Base-by-base conservation (phyloP, 1,284 basidiomycete genomes). In the Pyrrhoderma lamaoense region DNA sequence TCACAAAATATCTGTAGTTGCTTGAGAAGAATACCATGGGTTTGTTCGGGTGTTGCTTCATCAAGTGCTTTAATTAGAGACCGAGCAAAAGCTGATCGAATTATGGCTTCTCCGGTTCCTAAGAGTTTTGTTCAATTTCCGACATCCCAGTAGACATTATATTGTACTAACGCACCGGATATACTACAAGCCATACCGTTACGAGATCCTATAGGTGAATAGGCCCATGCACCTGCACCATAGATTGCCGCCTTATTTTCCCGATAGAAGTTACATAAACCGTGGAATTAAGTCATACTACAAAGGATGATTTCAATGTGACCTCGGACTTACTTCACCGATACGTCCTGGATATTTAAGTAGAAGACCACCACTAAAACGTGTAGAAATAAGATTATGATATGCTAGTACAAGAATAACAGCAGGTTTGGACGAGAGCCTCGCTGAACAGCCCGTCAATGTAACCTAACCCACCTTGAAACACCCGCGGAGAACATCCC, bases 301-400 rank as follows among this genome's bases (percentile, higher is more conserved):
- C 14, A 47, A 58, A n/a, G 56, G 61, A n/a, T n/a, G n/a, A n/a
- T 43, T 54, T 13, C 81, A 76, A 23, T n/a, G 84, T 80, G 57
- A 75, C 83, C 4, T 75, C 60, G 0, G 2, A 64, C 67, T 59
- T 56, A 82, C 82, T 67, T 89, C 85, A 23, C 86, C 86, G 3
- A 88, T 64, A 39, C 86, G 70, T 14, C 86, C 86, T 2, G 83
- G 69, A 46, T 71, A 65, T 61, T 89, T 89, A 47, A 89, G 71
- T 45, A 89, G 68, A 11, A 89, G 63, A 0, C 86, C 86, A 7
- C 86, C 86, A 56, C 86, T 89, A 51, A 36, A 31, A 34, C 18
- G 46, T 23, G 50, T 44, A 39, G 21, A 18, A n/a, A n/a, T n/a
- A n/a, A n/a, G n/a, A n/a, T n/a, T n/a, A n/a, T n/a, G n/a, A n/a